A percentile compares a stretch with the other conserved stretches of the same genome.
These are phyloP conservation scores for Claviceps sp. DNA, from an alignment of 2,329 filamentous ascomycete genomes.

Conservation along the genomic window DNA sequence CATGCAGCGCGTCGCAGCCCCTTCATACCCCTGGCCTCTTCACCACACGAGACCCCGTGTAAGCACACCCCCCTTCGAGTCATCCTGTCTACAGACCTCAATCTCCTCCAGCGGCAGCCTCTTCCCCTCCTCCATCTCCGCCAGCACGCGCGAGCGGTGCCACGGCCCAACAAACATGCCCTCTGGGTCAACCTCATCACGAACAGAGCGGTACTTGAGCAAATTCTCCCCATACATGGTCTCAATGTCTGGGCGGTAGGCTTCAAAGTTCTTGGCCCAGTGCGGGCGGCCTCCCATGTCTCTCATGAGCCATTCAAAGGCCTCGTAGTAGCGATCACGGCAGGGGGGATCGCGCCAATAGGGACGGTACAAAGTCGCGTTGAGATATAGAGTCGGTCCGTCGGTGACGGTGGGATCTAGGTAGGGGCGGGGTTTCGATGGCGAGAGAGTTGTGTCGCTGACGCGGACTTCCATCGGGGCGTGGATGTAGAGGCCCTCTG, in stretches of 20 bases:
- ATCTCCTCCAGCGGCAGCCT: conserved; percentile 24
- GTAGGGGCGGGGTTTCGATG: conserved; percentile 24
- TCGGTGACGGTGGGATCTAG: conserved; percentile 58
- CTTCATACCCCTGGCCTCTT: neutral
- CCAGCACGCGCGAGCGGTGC: conserved; percentile 59
- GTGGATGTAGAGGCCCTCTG: conserved; percentile 70
- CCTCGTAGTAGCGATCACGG: conserved; percentile 66
- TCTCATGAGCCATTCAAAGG: conserved; percentile 82
- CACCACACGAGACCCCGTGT: conserved; percentile 5
- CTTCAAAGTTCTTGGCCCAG: conserved; percentile 84
- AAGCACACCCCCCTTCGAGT: conserved; percentile 14
- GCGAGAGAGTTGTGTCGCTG: conserved; percentile 45
- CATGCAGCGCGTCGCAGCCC: too few species aligned
- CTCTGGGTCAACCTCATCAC: conserved; percentile 60
- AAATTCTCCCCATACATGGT: conserved; percentile 57
- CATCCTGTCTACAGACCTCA: conserved; percentile 17
- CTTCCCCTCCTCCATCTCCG: conserved; percentile 13
- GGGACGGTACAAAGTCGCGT: conserved; percentile 78
- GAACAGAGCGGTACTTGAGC: conserved; percentile 51
- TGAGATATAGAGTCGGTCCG: conserved; percentile 72
- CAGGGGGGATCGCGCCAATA: conserved; percentile 69
- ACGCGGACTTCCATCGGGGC: conserved; percentile 89
- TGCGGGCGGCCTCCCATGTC: conserved; percentile 72
- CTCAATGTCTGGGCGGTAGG: conserved; percentile 46
- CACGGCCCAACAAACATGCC: conserved; percentile 86